A percentile compares a stretch with the other conserved stretches of the same genome.
phyloP scores from a whole-genome alignment of 768 basidiomycete species.

The Paxillus rubicundulus region DNA sequence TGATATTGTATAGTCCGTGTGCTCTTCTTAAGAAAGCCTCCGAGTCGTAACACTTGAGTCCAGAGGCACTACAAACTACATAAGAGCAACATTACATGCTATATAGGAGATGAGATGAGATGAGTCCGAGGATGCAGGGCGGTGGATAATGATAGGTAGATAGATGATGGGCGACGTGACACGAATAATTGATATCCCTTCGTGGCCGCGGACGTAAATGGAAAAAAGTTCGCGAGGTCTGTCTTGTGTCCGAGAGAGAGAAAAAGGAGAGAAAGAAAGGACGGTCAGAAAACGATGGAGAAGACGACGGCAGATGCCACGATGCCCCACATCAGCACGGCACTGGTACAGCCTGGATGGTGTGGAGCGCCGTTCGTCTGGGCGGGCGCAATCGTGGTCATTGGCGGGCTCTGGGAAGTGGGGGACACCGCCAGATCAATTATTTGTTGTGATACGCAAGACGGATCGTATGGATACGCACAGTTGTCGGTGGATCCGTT shows the following conservation, averaged over 20 bases:
- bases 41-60: too few relatives aligned
- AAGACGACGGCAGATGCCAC: background rate
- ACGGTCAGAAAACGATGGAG: background rate
- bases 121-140: too few relatives aligned
- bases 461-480: background rate
- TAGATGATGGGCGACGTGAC: background rate
- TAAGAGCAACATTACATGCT: background rate
- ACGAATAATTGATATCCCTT: background rate
- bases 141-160: background rate
- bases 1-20: too few relatives aligned
- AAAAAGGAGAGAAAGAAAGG: background rate
- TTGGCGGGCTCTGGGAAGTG: background rate
- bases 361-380: constrained; percentile 14
- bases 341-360: constrained; percentile 5
- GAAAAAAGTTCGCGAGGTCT: background rate
- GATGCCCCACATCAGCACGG: constrained; percentile 3
- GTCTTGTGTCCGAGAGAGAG: background rate
- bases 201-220: background rate
- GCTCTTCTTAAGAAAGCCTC: too few relatives aligned
- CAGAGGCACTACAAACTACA: background rate
- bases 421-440: too few relatives aligned
- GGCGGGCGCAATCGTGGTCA: background rate
- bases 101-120: too few relatives aligned
- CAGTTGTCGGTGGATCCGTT: background rate
- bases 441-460: too few relatives aligned